phyloP scores from a whole-genome alignment of 176 grass and related monocot species.

The Ampelocalamus luodianensis region DNA sequence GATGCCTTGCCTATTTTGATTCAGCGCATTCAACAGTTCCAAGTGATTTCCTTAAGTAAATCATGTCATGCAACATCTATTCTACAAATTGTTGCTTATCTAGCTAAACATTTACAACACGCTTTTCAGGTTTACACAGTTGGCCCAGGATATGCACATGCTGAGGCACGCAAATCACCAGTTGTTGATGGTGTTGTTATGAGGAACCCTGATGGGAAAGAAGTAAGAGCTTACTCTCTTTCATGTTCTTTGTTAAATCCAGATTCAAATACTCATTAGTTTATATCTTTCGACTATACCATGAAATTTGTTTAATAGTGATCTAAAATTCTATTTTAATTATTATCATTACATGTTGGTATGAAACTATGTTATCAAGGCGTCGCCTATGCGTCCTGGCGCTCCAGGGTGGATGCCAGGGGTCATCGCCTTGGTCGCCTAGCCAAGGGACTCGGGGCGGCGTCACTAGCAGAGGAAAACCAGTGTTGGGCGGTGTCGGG shows the following conservation, averaged over 20 bases:
- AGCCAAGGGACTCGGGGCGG: too few relatives aligned
- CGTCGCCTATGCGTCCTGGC: too few relatives aligned
- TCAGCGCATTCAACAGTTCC: background rate
- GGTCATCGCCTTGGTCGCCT: too few relatives aligned
- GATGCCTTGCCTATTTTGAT: slow-evolving; percentile 7
- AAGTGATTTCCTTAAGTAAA: slow-evolving; percentile 7
- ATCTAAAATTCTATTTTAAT: slow-evolving; percentile 1
- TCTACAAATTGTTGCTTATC: slow-evolving; percentile 27
- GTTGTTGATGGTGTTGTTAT: slow-evolving; percentile 99
- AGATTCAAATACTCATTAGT: slow-evolving; percentile 19
- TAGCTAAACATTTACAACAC: slow-evolving; percentile 30
- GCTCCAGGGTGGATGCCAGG: too few relatives aligned
- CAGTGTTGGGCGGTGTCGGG: too few relatives aligned
- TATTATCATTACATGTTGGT: background rate
- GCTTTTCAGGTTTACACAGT: slow-evolving; percentile 94
- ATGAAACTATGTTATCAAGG: background rate
- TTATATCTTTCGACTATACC: background rate
- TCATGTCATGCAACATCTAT: background rate
- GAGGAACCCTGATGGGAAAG: slow-evolving; percentile 97
- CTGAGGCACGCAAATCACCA: slow-evolving; percentile 97
- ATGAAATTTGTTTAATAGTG: background rate
- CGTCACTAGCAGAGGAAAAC: too few relatives aligned
- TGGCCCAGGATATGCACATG: slow-evolving; percentile 96
- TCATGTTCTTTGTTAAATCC: slow-evolving; percentile 29
- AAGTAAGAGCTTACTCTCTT: slow-evolving; percentile 58